These are phyloP conservation scores for Fibroporia radiculosa DNA, from an alignment of 768 basidiomycete genomes.

Conservation along the genomic window DNA sequence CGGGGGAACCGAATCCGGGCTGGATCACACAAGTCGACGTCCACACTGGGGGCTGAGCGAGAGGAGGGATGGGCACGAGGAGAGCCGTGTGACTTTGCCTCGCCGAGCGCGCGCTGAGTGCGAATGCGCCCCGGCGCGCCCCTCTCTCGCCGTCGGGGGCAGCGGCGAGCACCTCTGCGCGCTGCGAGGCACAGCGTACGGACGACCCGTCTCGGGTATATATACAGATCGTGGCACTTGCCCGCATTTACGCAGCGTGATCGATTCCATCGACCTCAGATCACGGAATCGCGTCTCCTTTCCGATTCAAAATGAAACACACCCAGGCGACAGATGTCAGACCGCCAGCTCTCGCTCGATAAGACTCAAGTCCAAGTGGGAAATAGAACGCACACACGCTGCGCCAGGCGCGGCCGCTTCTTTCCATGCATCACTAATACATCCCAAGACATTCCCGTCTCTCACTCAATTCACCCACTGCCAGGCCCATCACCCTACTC, in stretches of 20 bases:
- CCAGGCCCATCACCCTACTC: too few relatives aligned
- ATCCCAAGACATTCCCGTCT: constrained; percentile 3
- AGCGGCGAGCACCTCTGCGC: too few relatives aligned
- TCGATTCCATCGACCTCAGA: constrained; percentile 17
- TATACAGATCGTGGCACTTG: constrained; percentile 13
- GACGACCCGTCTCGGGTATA: constrained; percentile 3
- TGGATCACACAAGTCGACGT: constrained; percentile 1
- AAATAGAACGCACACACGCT: background rate
- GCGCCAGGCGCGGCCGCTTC: background rate
- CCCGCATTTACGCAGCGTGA: constrained; percentile 16
- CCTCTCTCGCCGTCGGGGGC: background rate
- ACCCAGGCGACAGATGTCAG: constrained; percentile 4
- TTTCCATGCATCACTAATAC: constrained; percentile 4
- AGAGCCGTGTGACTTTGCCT: background rate
- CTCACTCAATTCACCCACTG: background rate
- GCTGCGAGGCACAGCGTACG: constrained; percentile 4
- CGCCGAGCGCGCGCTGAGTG: background rate
- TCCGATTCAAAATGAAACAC: constrained; percentile 10
- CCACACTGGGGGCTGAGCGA: background rate
- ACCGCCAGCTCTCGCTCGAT: background rate
- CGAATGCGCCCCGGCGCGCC: background rate
- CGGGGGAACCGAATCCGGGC: constrained; percentile 3
- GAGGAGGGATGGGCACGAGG: constrained; percentile 3
- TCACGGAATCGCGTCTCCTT: constrained; percentile 14
- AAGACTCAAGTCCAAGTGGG: constrained; percentile 7